A percentile compares a stretch with the other conserved stretches of the same genome.
phyloP scores from a whole-genome alignment of 75 land plant genomes.

The Pseudotsuga menziesii region DNA sequence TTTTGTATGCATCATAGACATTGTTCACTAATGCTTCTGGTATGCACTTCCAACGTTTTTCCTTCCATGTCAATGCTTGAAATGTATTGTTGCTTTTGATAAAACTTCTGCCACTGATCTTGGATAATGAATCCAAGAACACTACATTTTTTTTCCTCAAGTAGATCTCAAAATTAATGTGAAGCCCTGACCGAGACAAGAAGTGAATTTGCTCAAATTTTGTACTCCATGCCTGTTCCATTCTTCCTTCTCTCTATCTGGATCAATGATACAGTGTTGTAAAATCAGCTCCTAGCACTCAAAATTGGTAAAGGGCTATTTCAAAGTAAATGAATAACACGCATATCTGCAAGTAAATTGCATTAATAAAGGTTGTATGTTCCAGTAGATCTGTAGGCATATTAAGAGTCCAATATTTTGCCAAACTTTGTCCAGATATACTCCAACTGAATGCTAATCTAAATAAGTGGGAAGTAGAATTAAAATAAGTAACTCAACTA shows the following conservation, averaged over 20 bases:
- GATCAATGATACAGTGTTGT: neutral
- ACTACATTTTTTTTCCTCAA: neutral
- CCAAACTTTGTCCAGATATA: too few species aligned
- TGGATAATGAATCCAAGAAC: neutral
- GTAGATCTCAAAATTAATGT: neutral
- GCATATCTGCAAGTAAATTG: too few species aligned
- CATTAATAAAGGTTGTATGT: too few species aligned
- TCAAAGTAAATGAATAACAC: too few species aligned
- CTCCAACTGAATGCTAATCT: too few species aligned
- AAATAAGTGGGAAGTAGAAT: too few species aligned
- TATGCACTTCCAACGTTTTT: neutral
- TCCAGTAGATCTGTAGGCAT: too few species aligned
- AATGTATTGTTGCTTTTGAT: neutral
- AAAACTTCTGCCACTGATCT: neutral
- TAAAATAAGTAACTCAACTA: too few species aligned
- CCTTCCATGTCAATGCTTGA: neutral
- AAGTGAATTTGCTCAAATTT: neutral
- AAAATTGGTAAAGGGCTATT: too few species aligned
- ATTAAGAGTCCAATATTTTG: too few species aligned
- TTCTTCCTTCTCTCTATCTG: neutral
- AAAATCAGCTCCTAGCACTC: too few species aligned
- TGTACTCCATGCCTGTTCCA: conserved; percentile 3
- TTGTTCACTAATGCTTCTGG: neutral
- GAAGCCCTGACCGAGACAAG: neutral
- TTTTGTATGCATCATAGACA: neutral